Base-by-base conservation (phyloP, 768 basidiomycete species). In the Suillus fuscotomentosus region DNA sequence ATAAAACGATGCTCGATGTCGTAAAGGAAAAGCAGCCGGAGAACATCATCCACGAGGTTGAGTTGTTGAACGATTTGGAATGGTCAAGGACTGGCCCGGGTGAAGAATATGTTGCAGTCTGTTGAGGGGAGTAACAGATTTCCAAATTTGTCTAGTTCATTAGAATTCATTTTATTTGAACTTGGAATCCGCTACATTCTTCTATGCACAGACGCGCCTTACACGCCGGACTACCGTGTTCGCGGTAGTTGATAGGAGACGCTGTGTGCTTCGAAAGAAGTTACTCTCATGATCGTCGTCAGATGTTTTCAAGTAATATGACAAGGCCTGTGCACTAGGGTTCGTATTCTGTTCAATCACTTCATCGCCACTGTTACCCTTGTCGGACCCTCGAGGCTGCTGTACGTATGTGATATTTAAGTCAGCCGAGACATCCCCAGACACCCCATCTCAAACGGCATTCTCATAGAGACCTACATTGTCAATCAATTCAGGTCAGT, bases 1-100 rank as follows among this genome's bases (percentile, higher is more conserved):
- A 71, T 62, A 69, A 68, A 59, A 41, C 45, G 2, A 55, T 77
- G 14, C 34, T 73, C 5, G 65, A 67, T 20, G 69, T 76, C 60
- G 69, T 77, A 17, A 69, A 69, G 24, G 71, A 68, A 48, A 69
- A 71, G 51, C 38, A 67, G 8, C 68, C 71, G 0, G 70, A 66
- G 43, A 71, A 50, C 47, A 62, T 62, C 10, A 74, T 75, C 13
- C 75, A 75, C 10, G 74, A 76, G 7, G 47, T 76, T 9, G 71
- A 75, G 3, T 39, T 75, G n/a, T 63, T 76, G 38, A 65, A 61
- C 22, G 73, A 75, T 50, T 38, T 31, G 31, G 31, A 31, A 31
- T 31, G 31, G 31, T 31, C 31, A 31, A 31, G 31, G 31, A 31
- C 31, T 31, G 31, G 31, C 31, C 31, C 31, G 31, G 31, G 31